Conservation (phyloP, 192 early-diverging fungal genomes). For the Coemansia sp. region DNA sequence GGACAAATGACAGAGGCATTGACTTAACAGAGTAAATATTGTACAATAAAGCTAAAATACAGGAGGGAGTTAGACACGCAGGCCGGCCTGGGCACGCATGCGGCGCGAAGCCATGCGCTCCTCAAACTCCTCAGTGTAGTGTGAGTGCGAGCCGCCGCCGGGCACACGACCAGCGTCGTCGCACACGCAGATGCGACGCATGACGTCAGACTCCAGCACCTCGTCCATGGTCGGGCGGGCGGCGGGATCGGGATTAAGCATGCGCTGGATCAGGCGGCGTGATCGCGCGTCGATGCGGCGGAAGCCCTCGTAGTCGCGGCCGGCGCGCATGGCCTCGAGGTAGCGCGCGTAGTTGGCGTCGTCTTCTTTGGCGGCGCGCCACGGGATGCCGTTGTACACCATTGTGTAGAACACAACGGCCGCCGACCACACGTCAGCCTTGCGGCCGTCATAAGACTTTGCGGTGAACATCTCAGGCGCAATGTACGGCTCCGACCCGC, state of each 20-base stretch:
- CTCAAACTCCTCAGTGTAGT: constrained; percentile 57
- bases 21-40: not conserved
- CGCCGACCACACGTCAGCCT: constrained; percentile 91
- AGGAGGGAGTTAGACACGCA: constrained; percentile 1
- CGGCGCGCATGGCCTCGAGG: constrained; percentile 59
- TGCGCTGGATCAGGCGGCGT: constrained; percentile 71
- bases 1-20: not conserved
- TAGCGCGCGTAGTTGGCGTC: constrained; percentile 66
- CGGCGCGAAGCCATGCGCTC: constrained; percentile 46
- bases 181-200: constrained; percentile 69
- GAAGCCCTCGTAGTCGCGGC: constrained; percentile 77
- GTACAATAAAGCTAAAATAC: not conserved
- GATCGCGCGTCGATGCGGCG: constrained; percentile 66
- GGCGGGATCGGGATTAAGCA: constrained; percentile 77
- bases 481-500: constrained; percentile 95
- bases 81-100: constrained; percentile 49
- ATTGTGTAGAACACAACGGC: constrained; percentile 90
- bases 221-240: constrained; percentile 69
- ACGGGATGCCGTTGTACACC: constrained; percentile 68
- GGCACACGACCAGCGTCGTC: constrained; percentile 43
- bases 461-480: constrained; percentile 82
- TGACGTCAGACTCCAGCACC: constrained; percentile 74
- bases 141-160: constrained; percentile 38
- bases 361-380: constrained; percentile 58
- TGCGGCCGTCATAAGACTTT: constrained; percentile 85